A percentile compares a stretch with the other conserved stretches of the same genome.
Evolutionary conservation across 345 rosid genomes (phyloP).

Genomic region (Excoecaria cochinchinensis): DNA sequence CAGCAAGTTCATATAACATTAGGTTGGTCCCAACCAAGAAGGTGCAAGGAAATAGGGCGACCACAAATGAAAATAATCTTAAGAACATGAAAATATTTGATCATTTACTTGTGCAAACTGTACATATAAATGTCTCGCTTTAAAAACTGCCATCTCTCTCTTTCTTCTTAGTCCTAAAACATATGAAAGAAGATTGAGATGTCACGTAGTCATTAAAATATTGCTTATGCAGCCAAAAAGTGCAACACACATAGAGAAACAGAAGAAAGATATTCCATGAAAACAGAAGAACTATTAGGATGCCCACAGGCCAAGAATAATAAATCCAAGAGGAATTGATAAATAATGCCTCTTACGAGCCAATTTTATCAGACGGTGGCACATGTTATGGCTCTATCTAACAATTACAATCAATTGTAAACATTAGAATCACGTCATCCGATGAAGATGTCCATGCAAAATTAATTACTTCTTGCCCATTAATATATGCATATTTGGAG

Average conservation of each 20-base stretch:
- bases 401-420: background rate
- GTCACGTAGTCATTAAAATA: background rate
- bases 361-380: no score
- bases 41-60: background rate
- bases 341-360: no score
- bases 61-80: background rate
- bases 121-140: background rate
- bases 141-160: no score
- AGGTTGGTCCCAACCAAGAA: background rate
- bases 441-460: background rate
- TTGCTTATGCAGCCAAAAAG: background rate
- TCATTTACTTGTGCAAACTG: background rate
- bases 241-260: no score
- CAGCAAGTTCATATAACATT: conserved; percentile 4
- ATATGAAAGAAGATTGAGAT: background rate
- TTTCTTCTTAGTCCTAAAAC: no score
- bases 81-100: background rate
- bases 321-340: background rate
- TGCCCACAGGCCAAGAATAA: background rate
- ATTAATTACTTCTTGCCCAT: background rate
- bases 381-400: no score
- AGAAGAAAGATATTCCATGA: no score
- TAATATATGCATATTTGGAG: background rate
- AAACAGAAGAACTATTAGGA: background rate
- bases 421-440: background rate